Conservation (phyloP, 148 eudicot genomes). For the Vaccinium corymbosum region DNA sequence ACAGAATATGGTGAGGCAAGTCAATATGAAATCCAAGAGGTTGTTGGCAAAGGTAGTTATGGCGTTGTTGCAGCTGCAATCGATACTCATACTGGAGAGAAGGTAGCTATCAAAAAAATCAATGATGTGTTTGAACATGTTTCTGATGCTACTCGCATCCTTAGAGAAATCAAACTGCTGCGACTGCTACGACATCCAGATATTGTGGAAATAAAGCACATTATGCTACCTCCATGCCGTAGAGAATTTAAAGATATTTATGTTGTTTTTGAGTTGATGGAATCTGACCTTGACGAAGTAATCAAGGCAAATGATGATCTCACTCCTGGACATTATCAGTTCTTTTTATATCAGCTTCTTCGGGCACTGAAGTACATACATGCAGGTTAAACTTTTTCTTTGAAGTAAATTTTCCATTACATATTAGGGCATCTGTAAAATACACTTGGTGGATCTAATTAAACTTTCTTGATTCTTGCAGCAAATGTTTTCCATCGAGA, state of each 20-base stretch:
- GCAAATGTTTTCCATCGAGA: conserved; percentile 59
- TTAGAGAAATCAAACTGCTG: conserved; percentile 67
- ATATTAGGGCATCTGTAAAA: background rate
- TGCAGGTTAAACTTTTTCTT: conserved; percentile 34
- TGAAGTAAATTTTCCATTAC: conserved; percentile 1
- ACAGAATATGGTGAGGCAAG: conserved; percentile 71
- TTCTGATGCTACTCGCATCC: conserved; percentile 58
- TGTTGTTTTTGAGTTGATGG: conserved; percentile 70
- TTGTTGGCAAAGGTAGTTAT: conserved; percentile 71
- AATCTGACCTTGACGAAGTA: conserved; percentile 61
- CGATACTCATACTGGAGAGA: conserved; percentile 67
- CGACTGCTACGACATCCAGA: conserved; percentile 60
- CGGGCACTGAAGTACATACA: conserved; percentile 66
- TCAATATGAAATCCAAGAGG: conserved; percentile 58
- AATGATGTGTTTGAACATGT: conserved; percentile 55
- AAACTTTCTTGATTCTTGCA: conserved; percentile 20
- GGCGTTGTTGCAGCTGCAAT: conserved; percentile 71
- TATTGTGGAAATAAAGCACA: conserved; percentile 66
- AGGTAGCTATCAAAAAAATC: conserved; percentile 62
- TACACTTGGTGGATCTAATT: background rate
- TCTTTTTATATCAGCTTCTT: conserved; percentile 64
- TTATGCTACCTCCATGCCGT: conserved; percentile 61
- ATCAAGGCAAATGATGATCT: conserved; percentile 64
- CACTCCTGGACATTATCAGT: conserved; percentile 60
- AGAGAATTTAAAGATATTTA: conserved; percentile 73